Evolutionary conservation across 2,329 filamentous ascomycete genomes (phyloP), one percentile per base, ranked within the genome.

Genomic region (Trichoderma sp.): DNA sequence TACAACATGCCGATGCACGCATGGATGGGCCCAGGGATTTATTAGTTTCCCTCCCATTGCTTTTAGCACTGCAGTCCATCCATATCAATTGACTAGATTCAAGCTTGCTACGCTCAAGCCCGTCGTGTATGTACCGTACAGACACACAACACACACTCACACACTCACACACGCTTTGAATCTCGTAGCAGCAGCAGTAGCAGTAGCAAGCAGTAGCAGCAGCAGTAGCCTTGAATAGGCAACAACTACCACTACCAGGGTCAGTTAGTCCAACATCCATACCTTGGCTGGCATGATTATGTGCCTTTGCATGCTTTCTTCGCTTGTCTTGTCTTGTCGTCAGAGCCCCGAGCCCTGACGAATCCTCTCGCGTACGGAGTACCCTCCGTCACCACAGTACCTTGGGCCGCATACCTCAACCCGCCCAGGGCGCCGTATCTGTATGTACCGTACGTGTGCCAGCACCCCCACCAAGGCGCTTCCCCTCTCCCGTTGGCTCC

Each of bases 1-100:
- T 59, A 68, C 65, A 68, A 59, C 65, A 59, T 68, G 53, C 65
- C 65, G 65, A 59, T 59, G 65, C 28, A 50, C 50, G 53, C 64
- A 28, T 58, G 34, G 50, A 28, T 58, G 23, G 50, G 9, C 61
- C 50, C 32, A 36, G 17, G 58, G 32, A 39, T 61, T 36, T 15
- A 32, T 32, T 61, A 13, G 58, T 36, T 32, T 36, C n/a, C n/a
- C 6, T 32, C 17, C 11, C 6, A 23, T 34, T n/a, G 11, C 57
- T 11, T 12, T 20, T 34, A 36, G 30, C 20, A 39, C 53, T 2
- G 61, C 43, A 47, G 17, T 28, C 43, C 43, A 47, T 47, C 43
- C 43, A 47, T 47, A 47, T 47, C 43, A 47, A 47, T 47, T 17
- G 43, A n/a, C 8, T 20, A 9, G 17, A 47, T 47, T 47, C 17